A percentile compares a stretch with the other conserved stretches of the same genome.
phyloP scores from a whole-genome alignment of 257 asterid genomes.

The Fraxinus anomala region DNA sequence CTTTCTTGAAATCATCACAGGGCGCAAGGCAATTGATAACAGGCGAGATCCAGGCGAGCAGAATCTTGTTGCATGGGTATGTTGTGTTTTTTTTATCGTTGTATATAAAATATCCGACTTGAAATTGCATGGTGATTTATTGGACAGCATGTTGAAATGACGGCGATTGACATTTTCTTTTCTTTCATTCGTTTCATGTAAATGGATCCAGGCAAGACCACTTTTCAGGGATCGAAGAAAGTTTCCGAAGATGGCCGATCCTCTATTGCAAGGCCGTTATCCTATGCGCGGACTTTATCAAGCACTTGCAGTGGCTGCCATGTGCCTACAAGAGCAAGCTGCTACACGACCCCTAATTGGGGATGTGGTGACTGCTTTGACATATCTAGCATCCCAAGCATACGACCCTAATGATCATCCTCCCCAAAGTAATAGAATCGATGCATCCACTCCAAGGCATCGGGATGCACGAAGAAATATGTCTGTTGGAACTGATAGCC shows the following conservation, averaged over 20 bases:
- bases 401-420: slow-evolving; percentile 49
- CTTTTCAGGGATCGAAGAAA: slow-evolving; percentile 81
- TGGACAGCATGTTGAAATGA: not conserved
- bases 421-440: slow-evolving; percentile 38
- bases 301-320: slow-evolving; percentile 93
- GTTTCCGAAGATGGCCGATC: slow-evolving; percentile 91
- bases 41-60: slow-evolving; percentile 76
- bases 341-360: slow-evolving; percentile 85
- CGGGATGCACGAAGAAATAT: slow-evolving; percentile 42
- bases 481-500: slow-evolving; percentile 46
- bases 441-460: slow-evolving; percentile 47
- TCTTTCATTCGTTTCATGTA: not conserved
- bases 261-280: slow-evolving; percentile 77
- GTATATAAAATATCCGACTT: not conserved
- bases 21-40: slow-evolving; percentile 91
- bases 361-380: slow-evolving; percentile 83
- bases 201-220: slow-evolving; percentile 71
- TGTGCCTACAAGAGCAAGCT: slow-evolving; percentile 98
- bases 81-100: slow-evolving; percentile 17
- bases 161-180: not conserved
- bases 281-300: slow-evolving; percentile 90
- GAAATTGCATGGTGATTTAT: not conserved
- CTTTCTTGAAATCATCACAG: slow-evolving; percentile 91
- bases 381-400: slow-evolving; percentile 74
- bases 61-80: slow-evolving; percentile 98